Percentiles rank a stretch among this genome's conserved stretches.
Evolutionary conservation across 202 grass and related monocot species (phyloP).

Genomic region (Schoenoplectus triqueter): DNA sequence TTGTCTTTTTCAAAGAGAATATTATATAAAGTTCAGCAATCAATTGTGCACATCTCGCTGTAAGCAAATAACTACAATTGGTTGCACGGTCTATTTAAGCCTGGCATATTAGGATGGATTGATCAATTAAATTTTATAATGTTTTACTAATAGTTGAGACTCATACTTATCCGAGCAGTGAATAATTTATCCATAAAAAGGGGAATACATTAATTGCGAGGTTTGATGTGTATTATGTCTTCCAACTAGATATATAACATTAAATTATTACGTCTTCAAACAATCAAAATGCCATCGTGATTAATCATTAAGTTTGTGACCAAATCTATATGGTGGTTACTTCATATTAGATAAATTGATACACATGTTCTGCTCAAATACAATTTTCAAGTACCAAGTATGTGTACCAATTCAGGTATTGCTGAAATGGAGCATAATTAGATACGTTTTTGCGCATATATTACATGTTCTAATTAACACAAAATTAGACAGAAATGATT

Average conservation of each 20-base stretch:
- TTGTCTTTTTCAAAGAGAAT: slow-evolving; percentile 11
- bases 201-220: background rate
- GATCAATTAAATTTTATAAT: background rate
- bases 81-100: slow-evolving; percentile 22
- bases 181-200: background rate
- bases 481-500: background rate
- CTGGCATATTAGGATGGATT: background rate
- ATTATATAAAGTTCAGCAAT: background rate
- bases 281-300: background rate
- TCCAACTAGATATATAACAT: background rate
- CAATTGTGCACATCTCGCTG: slow-evolving; percentile 17
- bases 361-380: background rate
- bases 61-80: slow-evolving; percentile 30
- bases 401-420: background rate
- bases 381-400: background rate
- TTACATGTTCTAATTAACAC: background rate
- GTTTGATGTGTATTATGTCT: background rate
- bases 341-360: background rate
- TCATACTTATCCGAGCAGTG: background rate
- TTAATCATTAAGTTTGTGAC: background rate
- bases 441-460: background rate
- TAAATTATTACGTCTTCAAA: background rate
- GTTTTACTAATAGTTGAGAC: background rate
- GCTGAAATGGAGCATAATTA: background rate
- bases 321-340: slow-evolving; percentile 11